Evolutionary conservation across 2,329 filamentous ascomycete genomes (phyloP), one percentile per base, ranked within the genome.

Genomic region (Laburnicola sp.): DNA sequence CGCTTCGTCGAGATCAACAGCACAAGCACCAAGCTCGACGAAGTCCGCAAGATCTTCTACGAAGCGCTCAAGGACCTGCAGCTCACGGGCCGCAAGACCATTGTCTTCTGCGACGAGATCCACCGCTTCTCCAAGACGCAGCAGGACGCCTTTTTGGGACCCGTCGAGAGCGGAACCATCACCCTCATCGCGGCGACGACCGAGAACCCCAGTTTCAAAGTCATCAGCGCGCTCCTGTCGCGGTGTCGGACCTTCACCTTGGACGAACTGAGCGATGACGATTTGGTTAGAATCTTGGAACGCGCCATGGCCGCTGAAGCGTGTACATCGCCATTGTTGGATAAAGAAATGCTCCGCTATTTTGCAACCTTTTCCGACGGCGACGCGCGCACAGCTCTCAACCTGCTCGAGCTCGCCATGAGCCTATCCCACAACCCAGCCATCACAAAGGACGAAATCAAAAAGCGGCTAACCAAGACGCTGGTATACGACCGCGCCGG

Each of bases 41-140:
- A 97, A 71, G 92, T 88, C 80, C 96, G 97, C 75, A 94, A 91
- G 78, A 81, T 97, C 48, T 97, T 97, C 65, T 78, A 80, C 22
- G 91, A 97, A 60, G 92, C 94, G 0, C 85, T 83, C 53, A 89
- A 86, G 64, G 94, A 97, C 70, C 75, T 91, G 40, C 77, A 80
- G 1, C 77, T 97, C 45, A 95, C 91, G 0, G 93, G 93, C 1
- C 82, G 91, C 54, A 93, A 89, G 75, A 97, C 94, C 0, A 96
- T 99, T 57, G 85, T 99, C 57, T 99, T 99, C 72, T 97, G 93
- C 75, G 94, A 99, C 75, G 94, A 97, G 77, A 94, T 97, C 41
- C 91, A 96, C 73, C 79, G 93, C 26, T 96, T 96, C 78, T 88
- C 83, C 61, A 97, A 96, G 74, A 82, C 86, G 0, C 94, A 97